Base-by-base conservation (phyloP, 2,329 filamentous ascomycete species). In the Didymella glomerata region DNA sequence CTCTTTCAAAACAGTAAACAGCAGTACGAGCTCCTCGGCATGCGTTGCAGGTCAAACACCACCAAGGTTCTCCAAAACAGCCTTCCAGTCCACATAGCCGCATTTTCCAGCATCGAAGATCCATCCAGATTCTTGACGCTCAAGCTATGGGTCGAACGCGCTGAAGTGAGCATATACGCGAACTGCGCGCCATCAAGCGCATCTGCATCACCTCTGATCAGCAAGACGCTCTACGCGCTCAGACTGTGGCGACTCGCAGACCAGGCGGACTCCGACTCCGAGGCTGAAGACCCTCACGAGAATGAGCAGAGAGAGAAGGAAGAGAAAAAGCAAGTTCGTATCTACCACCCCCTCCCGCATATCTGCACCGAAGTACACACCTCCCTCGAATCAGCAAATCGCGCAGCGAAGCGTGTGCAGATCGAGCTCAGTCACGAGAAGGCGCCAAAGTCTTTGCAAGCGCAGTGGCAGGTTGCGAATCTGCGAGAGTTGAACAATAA, bases 321-420 rank as follows among this genome's bases (percentile, higher is more conserved):
- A 44, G 22, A 18, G 14, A 22, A 24, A 11, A 13, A 42, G 3
- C 27, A 11, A 30, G 28, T 64, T 2, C 64, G 66, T 9, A 41
- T 52, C 4, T 54, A 64, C 40, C 55, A 65, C 6, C 44, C 64
- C 1, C 53, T 69, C 4, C 54, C 55, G 0, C 48, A 61, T 16
- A 16, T 58, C 10, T 38, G 38, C 18, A 56, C 63, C 0, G 68
- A 72, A 25, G 13, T 69, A 8, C 70, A 74, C 49, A 74, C 70
- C 0, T 64, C 62, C 0, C 56, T 69, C 1, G 36, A 53, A n/a
- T 48, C 54, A 1, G 73, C 72, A 1, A 75, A 76, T 42, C 62
- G 61, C 14, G 68, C 71, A 13, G 73, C 73, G 2, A 53, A 57
- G 20, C 52, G 54, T 5, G 51, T 74, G 7, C 71, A 76, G 27